Base-by-base conservation (phyloP, 805 yeast species). In the Lachancea meyersii region DNA sequence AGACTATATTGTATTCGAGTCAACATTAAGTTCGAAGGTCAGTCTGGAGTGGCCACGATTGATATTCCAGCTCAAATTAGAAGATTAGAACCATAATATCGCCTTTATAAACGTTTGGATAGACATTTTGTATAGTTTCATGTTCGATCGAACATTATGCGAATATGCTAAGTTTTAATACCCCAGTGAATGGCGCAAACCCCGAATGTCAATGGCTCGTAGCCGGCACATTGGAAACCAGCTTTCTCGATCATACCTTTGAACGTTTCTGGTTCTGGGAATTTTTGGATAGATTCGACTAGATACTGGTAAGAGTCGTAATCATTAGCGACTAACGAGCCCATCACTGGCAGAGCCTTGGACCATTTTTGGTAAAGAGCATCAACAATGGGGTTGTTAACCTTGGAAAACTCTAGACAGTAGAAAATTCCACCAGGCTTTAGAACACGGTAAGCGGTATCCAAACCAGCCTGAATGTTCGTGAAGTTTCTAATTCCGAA, bases 401-500 rank as follows among this genome's bases (percentile, higher is more conserved):
- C 96, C 61, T 89, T 93, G 42, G 95, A 83, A 59, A 93, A 93
- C 63, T 93, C 98, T 46, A 93, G 72, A 65, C 97, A 89, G 30
- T 96, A 96, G 63, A 93, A 93, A 36, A 93, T 85, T 56, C 98
- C 98, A 57, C 98, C 98, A 10, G 97, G 97, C 65, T 83, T 86
- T 61, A 93, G 76, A 23, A 91, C 95, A 55, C 98, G 77, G 69
- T 91, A 84, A 26, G 98, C 98, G n/a, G 97, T 82, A 54, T 85
- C 75, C 55, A 93, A 73, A 22, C 97, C 98, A 4, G 87, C 88
- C 65, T 89, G 96, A 55, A 93, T 81, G 62, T 93, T 75, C 45
- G 98, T 93, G 66, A 94, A 93, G 67, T 93, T 93, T 66, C 98
- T 79, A 68, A 93, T 93, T 46, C 98, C 98, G 63, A 93, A 93